Evolutionary conservation across 2,329 filamentous ascomycete species (phyloP), one percentile per base, ranked within the genome.

Genomic region (Daldinia sp.): DNA sequence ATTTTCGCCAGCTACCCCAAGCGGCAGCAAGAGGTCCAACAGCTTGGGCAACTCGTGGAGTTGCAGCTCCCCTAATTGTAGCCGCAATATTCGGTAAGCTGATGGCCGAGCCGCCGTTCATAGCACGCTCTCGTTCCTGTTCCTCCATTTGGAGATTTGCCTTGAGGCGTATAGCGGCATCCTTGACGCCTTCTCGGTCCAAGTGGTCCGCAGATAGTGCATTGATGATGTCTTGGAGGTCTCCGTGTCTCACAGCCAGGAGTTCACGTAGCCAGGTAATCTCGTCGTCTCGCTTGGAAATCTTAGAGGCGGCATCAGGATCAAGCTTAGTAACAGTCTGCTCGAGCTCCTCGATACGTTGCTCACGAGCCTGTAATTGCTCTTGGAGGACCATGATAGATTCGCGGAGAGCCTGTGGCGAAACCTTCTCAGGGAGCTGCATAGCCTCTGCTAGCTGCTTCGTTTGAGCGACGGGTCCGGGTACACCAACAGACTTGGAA

Each of bases 61-160:
- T 91, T 4, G 90, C 88, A 9, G 92, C 90, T 66, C 94, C 87
- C 68, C 87, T 88, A 47, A 94, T 88, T 29, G 92, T 86, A 47
- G 90, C 90, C 1, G 92, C 90, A 39, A 97, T 85, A 37, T 91
- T 92, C 3, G 92, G 91, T 69, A 95, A 82, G 55, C 83, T 86
- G 63, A 89, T 83, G 25, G 86, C 81, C 6, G 87, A 90, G 11
- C 86, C 86, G 48, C 89, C 89, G 55, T 90, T 88, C 78, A 92
- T 85, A 0, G 92, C 89, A 62, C 95, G 87, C 77, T 98, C 94
- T 52, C 93, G 92, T 78, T 97, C 94, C 75, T 97, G 93, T 75
- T 96, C 92, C 77, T 99, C 94, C 95, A 99, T 99, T 75, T 98
- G 93, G 32, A 99, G 83, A 73, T 97, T 97, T 11, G 95, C 92